Percentiles rank a stretch among this genome's conserved stretches.
Evolutionary conservation across 2,329 filamentous ascomycete genomes (phyloP).

Genomic region (Fusarium redolens): DNA sequence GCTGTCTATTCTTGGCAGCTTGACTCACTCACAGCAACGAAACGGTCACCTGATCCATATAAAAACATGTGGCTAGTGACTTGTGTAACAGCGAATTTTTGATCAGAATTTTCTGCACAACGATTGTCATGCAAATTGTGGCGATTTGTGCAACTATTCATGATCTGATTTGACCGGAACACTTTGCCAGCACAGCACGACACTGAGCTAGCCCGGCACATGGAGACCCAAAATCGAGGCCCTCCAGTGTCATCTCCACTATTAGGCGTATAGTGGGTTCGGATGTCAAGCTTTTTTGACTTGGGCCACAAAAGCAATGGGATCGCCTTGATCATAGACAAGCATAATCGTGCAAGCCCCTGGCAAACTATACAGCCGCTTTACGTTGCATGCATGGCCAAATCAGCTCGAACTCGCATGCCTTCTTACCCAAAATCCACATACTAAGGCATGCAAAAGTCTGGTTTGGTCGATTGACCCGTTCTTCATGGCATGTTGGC

Average conservation of each 20-base stretch:
- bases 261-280: constrained; percentile 7
- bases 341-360: neutral
- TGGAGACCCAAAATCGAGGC: constrained; percentile 26
- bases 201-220: constrained; percentile 13
- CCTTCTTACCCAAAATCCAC: constrained; percentile 15
- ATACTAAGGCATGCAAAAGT: constrained; percentile 23
- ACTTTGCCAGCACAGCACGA: neutral
- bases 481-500: constrained; percentile 23
- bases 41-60: constrained; percentile 13
- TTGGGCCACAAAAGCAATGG: constrained; percentile 11
- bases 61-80: constrained; percentile 6
- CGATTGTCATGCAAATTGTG: constrained; percentile 21
- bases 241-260: constrained; percentile 29
- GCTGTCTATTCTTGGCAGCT: constrained; percentile 14
- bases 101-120: neutral
- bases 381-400: constrained; percentile 30
- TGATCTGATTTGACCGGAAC: constrained; percentile 27
- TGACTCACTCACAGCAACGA: constrained; percentile 15
- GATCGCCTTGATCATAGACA: constrained; percentile 12
- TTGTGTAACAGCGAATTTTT: constrained; percentile 9
- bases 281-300: constrained; percentile 16
- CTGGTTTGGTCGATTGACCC: constrained; percentile 18
- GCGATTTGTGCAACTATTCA: neutral
- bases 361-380: constrained; percentile 7
- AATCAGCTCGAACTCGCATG: constrained; percentile 29